Evolutionary conservation across 1,284 basidiomycete species (phyloP), one percentile per base, ranked within the genome.

Genomic region (Moesziomyces antarcticus): DNA sequence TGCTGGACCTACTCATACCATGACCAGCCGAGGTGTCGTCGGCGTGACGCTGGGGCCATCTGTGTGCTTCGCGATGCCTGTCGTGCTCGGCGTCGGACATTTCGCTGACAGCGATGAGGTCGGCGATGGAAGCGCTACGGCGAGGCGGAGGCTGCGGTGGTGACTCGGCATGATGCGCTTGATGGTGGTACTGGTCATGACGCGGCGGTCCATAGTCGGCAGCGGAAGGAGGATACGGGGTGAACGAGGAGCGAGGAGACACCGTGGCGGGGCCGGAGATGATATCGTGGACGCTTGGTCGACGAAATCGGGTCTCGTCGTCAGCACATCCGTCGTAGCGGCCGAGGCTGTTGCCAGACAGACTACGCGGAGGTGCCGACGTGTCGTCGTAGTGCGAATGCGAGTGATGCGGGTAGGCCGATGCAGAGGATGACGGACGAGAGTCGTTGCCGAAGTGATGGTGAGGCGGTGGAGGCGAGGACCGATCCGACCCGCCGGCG

Each of bases 1-100:
- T 74, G 51, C 66, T 67, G 20, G 72, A 70, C 7, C 72, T 46
- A 49, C 72, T 74, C 72, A 74, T 74, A 50, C 67, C 70, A 18
- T 41, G 52, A 41, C 53, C 61, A n/a, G 44, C 44, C 0, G 21
- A 18, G 14, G 13, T 11, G 4, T 69, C 66, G 3, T 74, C 67
- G 22, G 42, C 49, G 16, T 52, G 56, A 8, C 64, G 71, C 7
- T 43, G 20, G 3, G 56, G 43, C 21, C 55, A 56, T 10, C 57
- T 40, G 35, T 55, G 47, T 16, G 45, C 57, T 24, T 47, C 46
- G 18, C 57, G 54, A 18, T 63, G 62, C 18, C 50, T 46, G 21
- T 65, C 62, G 27, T 64, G 72, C 13, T 74, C 61, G 10, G 66
- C 66, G 21, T 65, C 67, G 6, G 66, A 57, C 56, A 74, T 66